Evolutionary conservation across 2,329 filamentous ascomycete species (phyloP).

Genomic region (Harringtonia aguacate): DNA sequence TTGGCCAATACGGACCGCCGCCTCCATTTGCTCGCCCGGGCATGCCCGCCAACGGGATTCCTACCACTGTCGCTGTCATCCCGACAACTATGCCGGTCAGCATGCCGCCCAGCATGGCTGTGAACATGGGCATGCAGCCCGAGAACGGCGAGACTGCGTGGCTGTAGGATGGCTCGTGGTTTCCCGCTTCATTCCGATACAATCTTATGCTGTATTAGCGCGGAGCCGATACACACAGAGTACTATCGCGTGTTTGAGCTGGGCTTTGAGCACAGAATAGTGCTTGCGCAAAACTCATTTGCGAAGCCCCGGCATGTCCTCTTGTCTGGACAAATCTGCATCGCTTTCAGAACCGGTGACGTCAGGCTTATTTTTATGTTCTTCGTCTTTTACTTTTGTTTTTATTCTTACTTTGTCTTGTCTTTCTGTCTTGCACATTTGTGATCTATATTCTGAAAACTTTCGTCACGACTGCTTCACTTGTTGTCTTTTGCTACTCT

Average conservation of each 20-base stretch:
- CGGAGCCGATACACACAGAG: background rate
- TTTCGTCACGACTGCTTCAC: background rate
- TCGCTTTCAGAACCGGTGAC: too few species aligned
- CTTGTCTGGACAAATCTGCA: background rate
- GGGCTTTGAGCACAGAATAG: too few species aligned
- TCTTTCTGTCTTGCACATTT: background rate
- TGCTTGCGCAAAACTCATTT: too few species aligned
- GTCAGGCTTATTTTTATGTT: too few species aligned
- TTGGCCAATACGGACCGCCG: constrained; percentile 10
- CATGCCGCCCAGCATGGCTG: constrained; percentile 8
- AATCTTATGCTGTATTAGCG: constrained; percentile 2
- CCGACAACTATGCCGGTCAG: constrained; percentile 7
- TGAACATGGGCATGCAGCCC: constrained; percentile 8
- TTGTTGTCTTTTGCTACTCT: too few species aligned
- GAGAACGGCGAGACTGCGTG: constrained; percentile 18
- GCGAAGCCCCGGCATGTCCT: background rate
- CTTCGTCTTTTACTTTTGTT: too few species aligned
- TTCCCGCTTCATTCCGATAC: constrained; percentile 5
- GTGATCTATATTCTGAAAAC: background rate
- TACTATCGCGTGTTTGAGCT: too few species aligned
- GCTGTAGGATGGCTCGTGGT: constrained; percentile 13
- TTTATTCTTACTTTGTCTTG: background rate
- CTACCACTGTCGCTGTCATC: constrained; percentile 2
- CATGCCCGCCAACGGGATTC: constrained; percentile 4
- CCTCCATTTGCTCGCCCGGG: constrained; percentile 9